Percentiles rank a stretch among this genome's conserved stretches.
Conservation (phyloP, 495 filamentous ascomycete genomes). For the Xylaria castorea region DNA sequence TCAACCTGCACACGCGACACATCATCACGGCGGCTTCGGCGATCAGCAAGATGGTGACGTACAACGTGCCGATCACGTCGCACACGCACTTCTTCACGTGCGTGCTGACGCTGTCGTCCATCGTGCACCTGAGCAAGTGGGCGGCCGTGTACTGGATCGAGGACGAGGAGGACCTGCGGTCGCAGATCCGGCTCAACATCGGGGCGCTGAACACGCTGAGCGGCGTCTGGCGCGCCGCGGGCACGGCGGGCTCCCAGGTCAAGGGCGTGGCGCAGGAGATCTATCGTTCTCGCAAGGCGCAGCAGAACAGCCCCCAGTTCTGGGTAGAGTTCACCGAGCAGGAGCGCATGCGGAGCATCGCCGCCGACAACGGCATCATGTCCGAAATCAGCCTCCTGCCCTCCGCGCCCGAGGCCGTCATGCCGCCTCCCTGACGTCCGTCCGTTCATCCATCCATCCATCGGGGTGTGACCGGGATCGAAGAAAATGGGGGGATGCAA, state of each 20-base stretch:
- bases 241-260: constrained; percentile 75
- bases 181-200: constrained; percentile 80
- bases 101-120: constrained; percentile 72
- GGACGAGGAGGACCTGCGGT: constrained; percentile 75
- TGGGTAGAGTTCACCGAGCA: constrained; percentile 61
- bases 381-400: constrained; percentile 53
- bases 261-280: constrained; percentile 72
- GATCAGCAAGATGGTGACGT: constrained; percentile 77
- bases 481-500: not conserved
- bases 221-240: constrained; percentile 79
- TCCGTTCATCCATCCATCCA: constrained; percentile 11
- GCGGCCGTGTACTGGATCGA: constrained; percentile 60
- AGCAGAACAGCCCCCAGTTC: constrained; percentile 56
- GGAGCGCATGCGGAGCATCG: constrained; percentile 60
- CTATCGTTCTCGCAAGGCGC: constrained; percentile 62
- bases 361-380: constrained; percentile 62
- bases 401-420: constrained; percentile 30
- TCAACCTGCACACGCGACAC: constrained; percentile 78
- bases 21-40: constrained; percentile 78
- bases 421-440: constrained; percentile 15
- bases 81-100: constrained; percentile 93
- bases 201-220: constrained; percentile 79
- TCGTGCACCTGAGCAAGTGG: constrained; percentile 68
- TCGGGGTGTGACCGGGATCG: not conserved
- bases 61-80: constrained; percentile 72